Conservation (phyloP, 805 yeast species). For the Nakazawaea ernobii region DNA sequence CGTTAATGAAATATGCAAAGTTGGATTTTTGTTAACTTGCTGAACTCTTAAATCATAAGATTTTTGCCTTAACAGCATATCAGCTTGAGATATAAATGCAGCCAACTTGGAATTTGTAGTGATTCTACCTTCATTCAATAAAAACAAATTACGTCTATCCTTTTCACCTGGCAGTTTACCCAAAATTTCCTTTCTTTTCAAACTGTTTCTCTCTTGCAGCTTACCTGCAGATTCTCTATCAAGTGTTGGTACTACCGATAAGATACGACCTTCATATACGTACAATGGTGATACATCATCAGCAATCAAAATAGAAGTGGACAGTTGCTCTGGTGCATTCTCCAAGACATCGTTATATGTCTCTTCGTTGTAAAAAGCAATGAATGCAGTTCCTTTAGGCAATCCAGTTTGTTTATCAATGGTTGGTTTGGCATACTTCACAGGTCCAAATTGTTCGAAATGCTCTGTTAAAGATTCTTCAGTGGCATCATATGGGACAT, state of each 20-base stretch:
- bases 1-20: constrained; percentile 88
- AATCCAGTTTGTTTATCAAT: constrained; percentile 78
- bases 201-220: constrained; percentile 68
- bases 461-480: constrained; percentile 72
- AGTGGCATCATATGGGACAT: constrained; percentile 92
- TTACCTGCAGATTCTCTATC: constrained; percentile 76
- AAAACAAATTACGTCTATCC: constrained; percentile 79
- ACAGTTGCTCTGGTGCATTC: constrained; percentile 67
- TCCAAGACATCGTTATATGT: constrained; percentile 64
- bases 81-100: constrained; percentile 56
- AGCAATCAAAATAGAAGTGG: constrained; percentile 67
- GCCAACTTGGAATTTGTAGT: constrained; percentile 78
- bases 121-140: constrained; percentile 92
- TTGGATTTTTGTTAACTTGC: constrained; percentile 85
- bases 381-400: constrained; percentile 93
- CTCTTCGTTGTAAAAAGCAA: constrained; percentile 65
- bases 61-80: constrained; percentile 82
- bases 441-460: constrained; percentile 77
- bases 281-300: constrained; percentile 89
- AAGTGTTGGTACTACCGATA: constrained; percentile 80
- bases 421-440: constrained; percentile 91
- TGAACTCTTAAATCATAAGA: constrained; percentile 81
- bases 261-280: constrained; percentile 87
- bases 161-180: constrained; percentile 78
- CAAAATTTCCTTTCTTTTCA: constrained; percentile 63